These are phyloP conservation scores for Dothideomycetes sp. DNA, from an alignment of 2,329 filamentous ascomycete genomes.

Conservation along the genomic window DNA sequence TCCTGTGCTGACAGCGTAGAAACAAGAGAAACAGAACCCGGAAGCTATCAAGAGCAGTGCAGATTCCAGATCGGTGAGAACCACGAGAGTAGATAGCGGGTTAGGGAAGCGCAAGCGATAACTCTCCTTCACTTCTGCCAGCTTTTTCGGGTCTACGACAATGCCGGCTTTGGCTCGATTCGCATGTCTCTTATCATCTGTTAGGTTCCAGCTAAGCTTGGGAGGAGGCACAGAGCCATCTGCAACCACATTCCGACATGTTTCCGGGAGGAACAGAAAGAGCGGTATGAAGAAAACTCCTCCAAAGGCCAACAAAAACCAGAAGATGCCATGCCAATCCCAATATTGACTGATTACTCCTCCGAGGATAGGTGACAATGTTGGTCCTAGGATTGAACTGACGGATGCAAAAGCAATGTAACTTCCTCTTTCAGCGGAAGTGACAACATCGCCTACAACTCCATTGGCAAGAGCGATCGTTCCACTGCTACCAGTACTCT, in stretches of 20 bases:
- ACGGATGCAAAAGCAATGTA: constrained; percentile 62
- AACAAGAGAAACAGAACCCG: constrained; percentile 32
- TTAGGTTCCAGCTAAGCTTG: constrained; percentile 48
- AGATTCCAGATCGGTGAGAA: constrained; percentile 26
- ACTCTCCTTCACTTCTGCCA: constrained; percentile 18
- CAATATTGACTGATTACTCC: constrained; percentile 55
- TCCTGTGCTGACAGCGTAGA: constrained; percentile 34
- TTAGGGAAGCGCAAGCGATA: constrained; percentile 22
- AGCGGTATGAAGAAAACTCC: constrained; percentile 45
- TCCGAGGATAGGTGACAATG: constrained; percentile 53
- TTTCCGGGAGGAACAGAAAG: constrained; percentile 47
- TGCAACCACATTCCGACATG: constrained; percentile 44
- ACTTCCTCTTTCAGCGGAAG: constrained; percentile 59
- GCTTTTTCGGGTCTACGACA: constrained; percentile 18
- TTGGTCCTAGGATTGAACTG: constrained; percentile 43
- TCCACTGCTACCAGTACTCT: constrained; percentile 56
- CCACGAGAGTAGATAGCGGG: constrained; percentile 21
- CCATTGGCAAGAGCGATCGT: constrained; percentile 63
- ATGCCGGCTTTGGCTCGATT: constrained; percentile 17
- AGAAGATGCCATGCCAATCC: constrained; percentile 61
- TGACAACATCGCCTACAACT: constrained; percentile 62
- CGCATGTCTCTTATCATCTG: constrained; percentile 32
- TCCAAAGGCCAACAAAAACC: constrained; percentile 52
- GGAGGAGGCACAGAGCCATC: constrained; percentile 52
- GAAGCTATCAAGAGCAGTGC: constrained; percentile 30